A percentile compares a stretch with the other conserved stretches of the same genome.
phyloP scores from a whole-genome alignment of 2,329 filamentous ascomycete genomes.

The Leptosphaerulina australis region DNA sequence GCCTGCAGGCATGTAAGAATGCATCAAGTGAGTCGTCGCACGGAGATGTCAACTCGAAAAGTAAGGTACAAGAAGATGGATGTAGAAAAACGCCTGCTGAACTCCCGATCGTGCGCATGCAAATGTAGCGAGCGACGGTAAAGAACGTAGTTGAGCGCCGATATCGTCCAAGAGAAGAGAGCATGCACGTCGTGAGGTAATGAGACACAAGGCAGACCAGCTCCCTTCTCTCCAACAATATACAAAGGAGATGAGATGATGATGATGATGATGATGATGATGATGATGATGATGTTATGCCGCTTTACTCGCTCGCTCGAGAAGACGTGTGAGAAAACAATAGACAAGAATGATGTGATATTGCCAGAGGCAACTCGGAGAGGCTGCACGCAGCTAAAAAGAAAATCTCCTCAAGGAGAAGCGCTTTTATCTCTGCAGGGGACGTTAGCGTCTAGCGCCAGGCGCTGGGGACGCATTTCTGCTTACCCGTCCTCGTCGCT shows the following conservation, averaged over 20 bases:
- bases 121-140: conserved; percentile 13
- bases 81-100: conserved; percentile 15
- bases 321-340: conserved; percentile 26
- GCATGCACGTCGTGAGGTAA: conserved; percentile 38
- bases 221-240: conserved; percentile 40
- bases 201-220: conserved; percentile 40
- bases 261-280: too few species aligned
- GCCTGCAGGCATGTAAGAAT: conserved; percentile 6
- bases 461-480: conserved; percentile 31
- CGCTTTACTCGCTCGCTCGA: conserved; percentile 26
- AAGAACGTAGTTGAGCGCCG: conserved; percentile 12
- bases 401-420: not conserved
- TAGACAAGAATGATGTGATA: conserved; percentile 24
- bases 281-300: conserved; percentile 24
- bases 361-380: conserved; percentile 1
- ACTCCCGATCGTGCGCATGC: conserved; percentile 17
- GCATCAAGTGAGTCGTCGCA: conserved; percentile 7
- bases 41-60: conserved; percentile 15
- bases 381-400: conserved; percentile 4
- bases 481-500: conserved; percentile 61
- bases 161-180: conserved; percentile 19
- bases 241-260: conserved; percentile 30
- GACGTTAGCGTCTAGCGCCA: conserved; percentile 31
- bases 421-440: conserved; percentile 36
- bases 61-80: conserved; percentile 37